These are phyloP conservation scores for Metschnikowia peoriensis DNA, from an alignment of 805 yeast genomes.

Conservation along the genomic window DNA sequence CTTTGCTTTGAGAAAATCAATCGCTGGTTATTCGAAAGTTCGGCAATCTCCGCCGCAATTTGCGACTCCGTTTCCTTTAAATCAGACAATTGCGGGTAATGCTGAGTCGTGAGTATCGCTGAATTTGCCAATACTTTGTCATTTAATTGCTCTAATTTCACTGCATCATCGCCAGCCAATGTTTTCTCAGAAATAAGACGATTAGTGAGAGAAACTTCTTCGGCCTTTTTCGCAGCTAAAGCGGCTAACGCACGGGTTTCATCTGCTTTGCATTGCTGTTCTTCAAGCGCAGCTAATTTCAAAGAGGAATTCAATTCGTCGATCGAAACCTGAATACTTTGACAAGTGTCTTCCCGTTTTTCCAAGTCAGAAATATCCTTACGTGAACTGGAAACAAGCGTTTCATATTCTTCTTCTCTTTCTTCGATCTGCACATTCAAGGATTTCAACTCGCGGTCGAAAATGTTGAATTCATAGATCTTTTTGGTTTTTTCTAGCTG, in stretches of 20 bases:
- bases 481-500: slow-evolving; percentile 64
- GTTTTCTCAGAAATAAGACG: slow-evolving; percentile 32
- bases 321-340: slow-evolving; percentile 45
- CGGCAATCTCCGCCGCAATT: slow-evolving; percentile 38
- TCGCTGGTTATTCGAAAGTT: slow-evolving; percentile 53
- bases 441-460: slow-evolving; percentile 71
- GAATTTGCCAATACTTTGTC: slow-evolving; percentile 37
- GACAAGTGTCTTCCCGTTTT: slow-evolving; percentile 54
- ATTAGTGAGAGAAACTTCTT: slow-evolving; percentile 41
- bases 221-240: slow-evolving; percentile 50
- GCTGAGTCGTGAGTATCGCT: slow-evolving; percentile 33
- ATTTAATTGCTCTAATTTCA: slow-evolving; percentile 21
- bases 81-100: slow-evolving; percentile 27
- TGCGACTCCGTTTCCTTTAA: slow-evolving; percentile 40
- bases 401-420: slow-evolving; percentile 56
- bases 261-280: slow-evolving; percentile 50
- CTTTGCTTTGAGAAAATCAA: slow-evolving; percentile 68
- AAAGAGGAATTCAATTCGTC: slow-evolving; percentile 46
- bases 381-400: slow-evolving; percentile 51
- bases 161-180: slow-evolving; percentile 24
- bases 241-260: slow-evolving; percentile 47
- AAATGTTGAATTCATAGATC: slow-evolving; percentile 68
- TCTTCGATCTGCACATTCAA: slow-evolving; percentile 58
- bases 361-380: slow-evolving; percentile 55
- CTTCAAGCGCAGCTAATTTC: slow-evolving; percentile 56